phyloP scores from a whole-genome alignment of 2,329 filamentous ascomycete genomes.

The Cyclaneusma minus region DNA sequence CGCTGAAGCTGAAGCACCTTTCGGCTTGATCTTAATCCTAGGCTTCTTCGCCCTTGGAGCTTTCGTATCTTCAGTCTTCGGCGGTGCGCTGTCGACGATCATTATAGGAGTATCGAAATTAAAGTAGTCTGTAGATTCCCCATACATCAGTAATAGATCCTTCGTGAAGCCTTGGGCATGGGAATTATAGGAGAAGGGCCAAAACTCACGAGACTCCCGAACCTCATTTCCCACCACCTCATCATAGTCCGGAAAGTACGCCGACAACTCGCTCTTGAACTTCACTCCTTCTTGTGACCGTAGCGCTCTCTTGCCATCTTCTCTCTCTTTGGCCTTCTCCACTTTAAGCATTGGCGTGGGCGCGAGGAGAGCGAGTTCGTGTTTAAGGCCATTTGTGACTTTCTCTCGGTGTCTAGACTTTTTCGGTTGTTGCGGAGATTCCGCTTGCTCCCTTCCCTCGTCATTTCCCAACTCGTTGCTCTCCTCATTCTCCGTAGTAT shows the following conservation, averaged over 20 bases:
- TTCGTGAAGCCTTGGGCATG: conserved; percentile 2
- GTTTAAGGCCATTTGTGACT: conserved; percentile 43
- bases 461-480: not conserved
- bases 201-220: conserved; percentile 55
- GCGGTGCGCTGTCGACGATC: conserved; percentile 39
- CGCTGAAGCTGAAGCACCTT: too few species aligned
- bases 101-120: conserved; percentile 59
- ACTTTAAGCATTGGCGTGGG: conserved; percentile 19
- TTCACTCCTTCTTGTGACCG: conserved; percentile 74
- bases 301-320: conserved; percentile 58
- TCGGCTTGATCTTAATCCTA: too few species aligned
- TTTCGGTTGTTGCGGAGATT: too few species aligned
- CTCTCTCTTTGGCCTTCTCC: conserved; percentile 22
- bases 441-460: not conserved
- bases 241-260: conserved; percentile 89
- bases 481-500: not conserved
- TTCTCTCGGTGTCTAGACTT: conserved; percentile 42
- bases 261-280: conserved; percentile 80
- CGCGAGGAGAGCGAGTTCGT: conserved; percentile 42
- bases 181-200: conserved; percentile 1
- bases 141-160: too few species aligned
- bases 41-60: too few species aligned
- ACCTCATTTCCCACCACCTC: conserved; percentile 79
- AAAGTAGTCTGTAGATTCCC: conserved; percentile 54
- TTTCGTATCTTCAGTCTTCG: too few species aligned